phyloP scores from a whole-genome alignment of 768 basidiomycete genomes.

The Hericium erinaceus region DNA sequence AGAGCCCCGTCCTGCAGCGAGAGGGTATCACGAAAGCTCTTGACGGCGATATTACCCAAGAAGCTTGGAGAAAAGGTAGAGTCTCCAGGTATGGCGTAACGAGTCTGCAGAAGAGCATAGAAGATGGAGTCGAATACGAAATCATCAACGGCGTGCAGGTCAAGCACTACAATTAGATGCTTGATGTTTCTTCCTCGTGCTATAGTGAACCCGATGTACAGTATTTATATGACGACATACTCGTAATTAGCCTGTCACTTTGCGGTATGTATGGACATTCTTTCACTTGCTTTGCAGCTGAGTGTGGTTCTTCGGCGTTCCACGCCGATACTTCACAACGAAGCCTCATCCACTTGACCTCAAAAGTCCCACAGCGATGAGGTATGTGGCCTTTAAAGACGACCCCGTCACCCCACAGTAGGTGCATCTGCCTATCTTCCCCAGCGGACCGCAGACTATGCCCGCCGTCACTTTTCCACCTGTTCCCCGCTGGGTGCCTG shows the following conservation, averaged over 20 bases:
- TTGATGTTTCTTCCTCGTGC: neutral
- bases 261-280: too few relatives aligned
- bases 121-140: conserved; percentile 24
- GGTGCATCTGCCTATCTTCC: neutral
- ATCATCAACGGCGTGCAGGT: conserved; percentile 24
- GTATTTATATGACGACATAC: too few relatives aligned
- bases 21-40: conserved; percentile 20
- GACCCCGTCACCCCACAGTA: too few relatives aligned
- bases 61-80: conserved; percentile 23
- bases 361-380: neutral
- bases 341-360: neutral
- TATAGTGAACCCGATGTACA: neutral
- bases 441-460: conserved; percentile 4
- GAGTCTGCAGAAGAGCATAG: conserved; percentile 20
- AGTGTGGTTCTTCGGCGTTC: neutral
- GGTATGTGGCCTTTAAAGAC: too few relatives aligned
- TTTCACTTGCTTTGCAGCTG: too few relatives aligned
- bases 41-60: conserved; percentile 19
- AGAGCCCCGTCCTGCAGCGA: conserved; percentile 25
- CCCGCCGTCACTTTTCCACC: conserved; percentile 9
- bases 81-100: conserved; percentile 22
- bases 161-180: conserved; percentile 23
- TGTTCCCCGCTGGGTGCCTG: conserved; percentile 16
- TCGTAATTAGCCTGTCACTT: too few relatives aligned
- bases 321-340: neutral